A percentile compares a stretch with the other conserved stretches of the same genome.
phyloP scores from a whole-genome alignment of 2,329 filamentous ascomycete species.

The Chrysoporthe cubensis region DNA sequence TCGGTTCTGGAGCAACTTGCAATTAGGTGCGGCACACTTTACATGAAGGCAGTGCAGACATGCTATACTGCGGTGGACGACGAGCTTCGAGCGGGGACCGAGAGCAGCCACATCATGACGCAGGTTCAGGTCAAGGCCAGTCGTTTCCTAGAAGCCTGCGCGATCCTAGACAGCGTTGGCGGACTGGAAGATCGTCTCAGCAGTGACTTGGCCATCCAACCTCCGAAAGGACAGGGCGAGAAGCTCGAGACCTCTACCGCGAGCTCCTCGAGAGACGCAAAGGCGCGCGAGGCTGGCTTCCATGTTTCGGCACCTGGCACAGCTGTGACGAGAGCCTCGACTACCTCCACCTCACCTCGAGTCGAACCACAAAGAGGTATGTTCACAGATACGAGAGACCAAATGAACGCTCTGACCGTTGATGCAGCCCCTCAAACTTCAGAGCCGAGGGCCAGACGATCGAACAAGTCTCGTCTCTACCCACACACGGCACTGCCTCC shows the following conservation, averaged over 20 bases:
- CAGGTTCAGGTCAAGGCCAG: constrained; percentile 59
- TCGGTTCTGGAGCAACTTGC: constrained; percentile 66
- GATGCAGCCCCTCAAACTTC: constrained; percentile 23
- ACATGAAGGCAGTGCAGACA: constrained; percentile 73
- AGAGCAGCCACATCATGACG: constrained; percentile 56
- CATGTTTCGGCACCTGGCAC: neutral
- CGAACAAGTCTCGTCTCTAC: constrained; percentile 59
- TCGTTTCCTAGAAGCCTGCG: constrained; percentile 65
- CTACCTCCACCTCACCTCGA: constrained; percentile 2
- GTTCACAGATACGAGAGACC: neutral
- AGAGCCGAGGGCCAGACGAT: constrained; percentile 30
- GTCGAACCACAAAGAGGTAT: constrained; percentile 25
- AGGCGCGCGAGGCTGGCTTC: constrained; percentile 28
- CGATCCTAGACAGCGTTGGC: constrained; percentile 62
- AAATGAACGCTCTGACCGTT: constrained; percentile 11
- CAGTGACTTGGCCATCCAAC: constrained; percentile 46
- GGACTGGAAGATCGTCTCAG: constrained; percentile 58
- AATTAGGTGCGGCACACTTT: constrained; percentile 72
- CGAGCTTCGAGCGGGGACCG: constrained; percentile 51
- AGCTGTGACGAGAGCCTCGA: neutral
- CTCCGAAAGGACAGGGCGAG: constrained; percentile 13
- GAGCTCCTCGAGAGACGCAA: constrained; percentile 26
- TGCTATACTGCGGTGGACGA: constrained; percentile 74
- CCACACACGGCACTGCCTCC: constrained; percentile 62
- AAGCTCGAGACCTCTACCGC: constrained; percentile 20